A percentile compares a stretch with the other conserved stretches of the same genome.
Conservation (phyloP, 495 filamentous ascomycete species). For the Lindgomyces ingoldianus region DNA sequence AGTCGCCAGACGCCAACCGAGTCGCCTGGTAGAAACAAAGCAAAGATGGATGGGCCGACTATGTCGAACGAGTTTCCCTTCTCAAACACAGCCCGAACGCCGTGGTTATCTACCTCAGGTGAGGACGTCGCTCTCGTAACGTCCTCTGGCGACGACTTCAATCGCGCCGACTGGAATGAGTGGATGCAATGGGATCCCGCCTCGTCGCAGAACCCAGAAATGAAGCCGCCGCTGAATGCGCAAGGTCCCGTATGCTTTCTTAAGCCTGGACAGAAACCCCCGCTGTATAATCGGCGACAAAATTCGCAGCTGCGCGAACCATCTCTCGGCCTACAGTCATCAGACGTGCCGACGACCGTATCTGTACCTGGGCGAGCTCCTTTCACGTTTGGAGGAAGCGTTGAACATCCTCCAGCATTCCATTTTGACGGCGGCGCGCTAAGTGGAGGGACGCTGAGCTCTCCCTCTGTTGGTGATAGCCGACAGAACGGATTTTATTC, state of each 20-base stretch:
- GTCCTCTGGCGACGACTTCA: conserved; percentile 6
- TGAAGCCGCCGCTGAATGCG: conserved; percentile 20
- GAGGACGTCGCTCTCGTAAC: conserved; percentile 26
- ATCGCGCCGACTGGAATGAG: conserved; percentile 39
- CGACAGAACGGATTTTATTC: conserved; percentile 28
- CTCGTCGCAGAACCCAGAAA: conserved; percentile 24
- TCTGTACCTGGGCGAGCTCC: conserved; percentile 5
- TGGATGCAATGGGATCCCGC: conserved; percentile 43
- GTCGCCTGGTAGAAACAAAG: conserved; percentile 2
- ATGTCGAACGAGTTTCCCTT: conserved; percentile 31
- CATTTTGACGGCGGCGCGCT: conserved; percentile 17
- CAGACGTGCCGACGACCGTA: conserved; percentile 7
- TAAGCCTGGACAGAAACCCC: conserved; percentile 33
- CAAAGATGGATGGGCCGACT: conserved; percentile 27
- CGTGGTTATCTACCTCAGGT: conserved; percentile 26
- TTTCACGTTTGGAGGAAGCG: conserved; percentile 27
- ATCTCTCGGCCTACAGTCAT: background rate
- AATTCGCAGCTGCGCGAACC: conserved; percentile 26
- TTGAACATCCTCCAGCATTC: conserved; percentile 28
- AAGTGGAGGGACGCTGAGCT: conserved; percentile 20
- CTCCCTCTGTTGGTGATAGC: conserved; percentile 16
- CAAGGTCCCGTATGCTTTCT: conserved; percentile 32
- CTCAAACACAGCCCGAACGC: conserved; percentile 7
- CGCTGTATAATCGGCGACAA: conserved; percentile 31
- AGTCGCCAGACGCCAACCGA: background rate